These are phyloP conservation scores for Jasminum sambac DNA, from an alignment of 257 asterid species.

Conservation along the genomic window DNA sequence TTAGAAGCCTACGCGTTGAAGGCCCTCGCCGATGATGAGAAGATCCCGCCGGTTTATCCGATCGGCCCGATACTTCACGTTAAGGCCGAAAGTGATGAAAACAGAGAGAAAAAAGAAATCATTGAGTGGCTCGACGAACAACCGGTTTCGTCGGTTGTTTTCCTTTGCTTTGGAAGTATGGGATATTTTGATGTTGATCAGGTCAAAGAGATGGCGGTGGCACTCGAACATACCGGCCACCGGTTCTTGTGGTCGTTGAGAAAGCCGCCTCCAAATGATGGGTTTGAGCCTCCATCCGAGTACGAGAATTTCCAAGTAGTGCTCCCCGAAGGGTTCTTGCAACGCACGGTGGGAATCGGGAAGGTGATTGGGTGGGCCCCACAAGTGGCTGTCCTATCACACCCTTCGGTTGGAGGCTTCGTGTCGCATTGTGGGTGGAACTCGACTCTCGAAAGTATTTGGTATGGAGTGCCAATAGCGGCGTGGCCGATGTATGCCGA, in stretches of 20 bases:
- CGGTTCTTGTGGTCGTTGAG: constrained; percentile 25
- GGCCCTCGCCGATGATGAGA: constrained; percentile 17
- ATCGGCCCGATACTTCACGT: constrained; percentile 36
- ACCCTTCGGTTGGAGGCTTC: constrained; percentile 37
- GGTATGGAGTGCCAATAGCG: constrained; percentile 27
- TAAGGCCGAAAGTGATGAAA: neutral
- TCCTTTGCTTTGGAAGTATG: constrained; percentile 33
- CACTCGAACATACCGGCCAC: constrained; percentile 13
- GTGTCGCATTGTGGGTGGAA: constrained; percentile 46
- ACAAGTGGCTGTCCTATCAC: constrained; percentile 31
- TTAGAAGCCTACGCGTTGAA: constrained; percentile 32
- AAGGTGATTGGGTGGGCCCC: constrained; percentile 41
- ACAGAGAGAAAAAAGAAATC: constrained; percentile 1
- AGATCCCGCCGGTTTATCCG: constrained; percentile 37
- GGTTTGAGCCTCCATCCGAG: neutral
- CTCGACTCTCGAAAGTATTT: constrained; percentile 27
- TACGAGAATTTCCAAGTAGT: constrained; percentile 25
- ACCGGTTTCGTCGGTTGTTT: constrained; percentile 22
- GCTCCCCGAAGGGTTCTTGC: constrained; percentile 38
- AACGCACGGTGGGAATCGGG: constrained; percentile 28
- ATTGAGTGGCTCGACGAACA: constrained; percentile 36
- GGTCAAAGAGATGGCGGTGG: constrained; percentile 29
- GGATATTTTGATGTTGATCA: constrained; percentile 17
- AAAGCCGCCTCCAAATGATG: constrained; percentile 12
- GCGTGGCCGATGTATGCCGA: constrained; percentile 29